Conservation (phyloP, 208 protist genomes). For the Trypanosoma scelopori region DNA sequence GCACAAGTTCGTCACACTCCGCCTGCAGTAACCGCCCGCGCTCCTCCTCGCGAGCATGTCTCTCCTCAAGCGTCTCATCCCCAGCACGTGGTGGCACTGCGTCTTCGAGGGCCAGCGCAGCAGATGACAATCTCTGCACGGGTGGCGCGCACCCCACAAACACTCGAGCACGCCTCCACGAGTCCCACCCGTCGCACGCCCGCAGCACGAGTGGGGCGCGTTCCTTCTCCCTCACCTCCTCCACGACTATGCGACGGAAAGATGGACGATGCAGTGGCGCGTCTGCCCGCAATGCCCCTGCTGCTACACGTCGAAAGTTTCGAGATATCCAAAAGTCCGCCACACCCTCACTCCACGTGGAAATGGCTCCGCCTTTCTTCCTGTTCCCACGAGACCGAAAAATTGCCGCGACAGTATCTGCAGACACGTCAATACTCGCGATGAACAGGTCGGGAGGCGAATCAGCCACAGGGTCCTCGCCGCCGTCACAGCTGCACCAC, state of each 20-base stretch:
- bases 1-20: slow-evolving; percentile 63
- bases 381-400: slow-evolving; percentile 4
- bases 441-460: slow-evolving; percentile 22
- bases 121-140: background rate
- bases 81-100: background rate
- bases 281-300: background rate
- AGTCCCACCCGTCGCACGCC: slow-evolving; percentile 17
- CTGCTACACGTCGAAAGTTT: slow-evolving; percentile 8
- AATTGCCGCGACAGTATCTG: slow-evolving; percentile 5
- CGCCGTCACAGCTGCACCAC: slow-evolving; percentile 7
- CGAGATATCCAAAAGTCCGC: slow-evolving; percentile 25
- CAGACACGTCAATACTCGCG: slow-evolving; percentile 2
- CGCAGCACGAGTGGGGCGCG: slow-evolving; percentile 1
- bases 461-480: background rate
- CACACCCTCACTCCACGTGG: slow-evolving; percentile 20
- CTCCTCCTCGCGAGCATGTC: slow-evolving; percentile 36
- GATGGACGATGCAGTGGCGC: background rate
- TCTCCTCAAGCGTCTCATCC: slow-evolving; percentile 15
- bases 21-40: slow-evolving; percentile 43
- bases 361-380: background rate
- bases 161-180: slow-evolving; percentile 13
- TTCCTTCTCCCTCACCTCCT: background rate
- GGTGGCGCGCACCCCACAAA: background rate
- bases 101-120: too few species aligned
- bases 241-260: background rate